These are phyloP conservation scores for Aspergillus texensis DNA, from an alignment of 2,329 filamentous ascomycete species.

Conservation along the genomic window DNA sequence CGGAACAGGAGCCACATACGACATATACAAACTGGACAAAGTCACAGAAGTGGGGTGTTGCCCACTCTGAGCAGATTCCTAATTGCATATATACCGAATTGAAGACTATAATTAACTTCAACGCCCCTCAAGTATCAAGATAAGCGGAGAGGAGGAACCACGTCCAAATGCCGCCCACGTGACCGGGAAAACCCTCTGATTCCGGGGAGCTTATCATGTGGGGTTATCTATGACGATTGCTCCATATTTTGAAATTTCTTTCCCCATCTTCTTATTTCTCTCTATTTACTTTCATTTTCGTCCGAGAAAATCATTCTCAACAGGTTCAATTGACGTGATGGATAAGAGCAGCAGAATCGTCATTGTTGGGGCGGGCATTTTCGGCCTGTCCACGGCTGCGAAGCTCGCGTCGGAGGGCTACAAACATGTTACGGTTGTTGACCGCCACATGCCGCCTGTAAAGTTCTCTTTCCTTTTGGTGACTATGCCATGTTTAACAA, in stretches of 20 bases:
- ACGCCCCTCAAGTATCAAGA: neutral
- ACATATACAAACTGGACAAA: neutral
- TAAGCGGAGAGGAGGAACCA: neutral
- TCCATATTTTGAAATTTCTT: neutral
- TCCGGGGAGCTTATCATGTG: neutral
- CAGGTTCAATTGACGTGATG: neutral
- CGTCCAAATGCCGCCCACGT: neutral
- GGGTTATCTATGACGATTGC: neutral
- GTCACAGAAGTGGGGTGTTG: neutral
- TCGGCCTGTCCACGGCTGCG: slow-evolving; percentile 14
- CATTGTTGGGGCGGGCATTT: slow-evolving; percentile 14
- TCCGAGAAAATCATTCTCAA: neutral
- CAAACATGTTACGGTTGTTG: slow-evolving; percentile 15
- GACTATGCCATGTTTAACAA: neutral
- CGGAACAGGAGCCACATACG: neutral
- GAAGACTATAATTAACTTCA: neutral
- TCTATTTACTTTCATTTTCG: neutral
- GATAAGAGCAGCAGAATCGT: slow-evolving; percentile 6
- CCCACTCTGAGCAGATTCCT: neutral
- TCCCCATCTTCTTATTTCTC: neutral
- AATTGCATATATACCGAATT: neutral
- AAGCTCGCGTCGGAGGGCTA: slow-evolving; percentile 12
- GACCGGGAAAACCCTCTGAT: neutral
- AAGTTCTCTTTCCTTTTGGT: neutral
- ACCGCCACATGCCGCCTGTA: slow-evolving; percentile 20